Percentiles rank a stretch among this genome's conserved stretches.
Evolutionary conservation across 1,284 basidiomycete species (phyloP).

Genomic region (Ceratobasidium sp.): DNA sequence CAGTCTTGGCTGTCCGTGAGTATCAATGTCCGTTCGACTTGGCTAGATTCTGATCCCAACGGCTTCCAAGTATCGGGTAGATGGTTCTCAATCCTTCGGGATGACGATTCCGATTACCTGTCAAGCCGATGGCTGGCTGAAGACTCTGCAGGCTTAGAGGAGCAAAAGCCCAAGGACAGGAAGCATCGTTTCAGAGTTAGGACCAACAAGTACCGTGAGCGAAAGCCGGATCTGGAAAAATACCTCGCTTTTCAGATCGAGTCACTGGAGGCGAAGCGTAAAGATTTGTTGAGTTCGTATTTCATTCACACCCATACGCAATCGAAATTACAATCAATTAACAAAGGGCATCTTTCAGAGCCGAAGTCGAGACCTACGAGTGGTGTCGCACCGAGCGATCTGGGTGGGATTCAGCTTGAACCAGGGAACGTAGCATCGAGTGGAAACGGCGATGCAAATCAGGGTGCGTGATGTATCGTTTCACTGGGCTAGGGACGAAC

Average conservation of each 20-base stretch:
- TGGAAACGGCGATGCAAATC: too few species aligned
- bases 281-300: too few species aligned
- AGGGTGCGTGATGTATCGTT: too few species aligned
- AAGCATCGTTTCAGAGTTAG: background rate
- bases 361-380: too few species aligned
- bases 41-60: background rate
- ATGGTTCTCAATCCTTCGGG: slow-evolving; percentile 35
- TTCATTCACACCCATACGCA: too few species aligned
- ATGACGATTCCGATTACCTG: slow-evolving; percentile 27
- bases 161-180: too few species aligned
- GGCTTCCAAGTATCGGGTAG: slow-evolving; percentile 9
- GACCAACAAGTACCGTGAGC: background rate
- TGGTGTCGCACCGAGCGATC: too few species aligned
- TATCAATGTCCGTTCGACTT: background rate
- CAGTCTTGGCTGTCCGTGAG: slow-evolving; percentile 23
- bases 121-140: slow-evolving; percentile 37
- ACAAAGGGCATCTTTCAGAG: too few species aligned
- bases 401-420: too few species aligned
- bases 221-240: background rate
- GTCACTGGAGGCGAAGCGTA: background rate
- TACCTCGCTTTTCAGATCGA: slow-evolving; percentile 21
- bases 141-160: slow-evolving; percentile 9
- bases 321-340: too few species aligned
- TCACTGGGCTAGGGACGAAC: too few species aligned
- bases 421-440: too few species aligned